Evolutionary conservation across 768 basidiomycete species (phyloP), one percentile per base, ranked within the genome.

Genomic region (Tricholoma furcatifolium): DNA sequence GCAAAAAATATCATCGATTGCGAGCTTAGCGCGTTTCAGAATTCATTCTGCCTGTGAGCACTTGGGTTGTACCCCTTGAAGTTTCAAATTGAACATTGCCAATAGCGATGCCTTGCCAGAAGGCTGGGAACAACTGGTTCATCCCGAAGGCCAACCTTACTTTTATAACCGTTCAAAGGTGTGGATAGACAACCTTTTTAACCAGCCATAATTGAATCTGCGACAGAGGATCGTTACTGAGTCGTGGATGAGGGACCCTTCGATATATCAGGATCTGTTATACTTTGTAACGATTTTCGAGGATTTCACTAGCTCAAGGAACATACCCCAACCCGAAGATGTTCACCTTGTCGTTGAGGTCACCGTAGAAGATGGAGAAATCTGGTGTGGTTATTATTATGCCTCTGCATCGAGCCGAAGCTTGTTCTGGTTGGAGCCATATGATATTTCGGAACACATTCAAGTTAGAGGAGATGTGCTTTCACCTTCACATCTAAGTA

Each of bases 111-210:
- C 23, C 21, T 11, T 55, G 6, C 54, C 54, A 23, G 15, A 3
- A 4, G 54, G 54, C 3, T 55, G 54, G 54, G 39, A 50, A 14
- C 49, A 50, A 24, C 20, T 51, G 11, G 47, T 40, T 14, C 54
- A 55, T 15, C 31, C 45, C 2, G 53, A 44, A 51, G 56, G 56
- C n/a, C 51, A 53, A 24, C 56, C 56, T 14, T 57, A 54, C 34
- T 57, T 57, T 40, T 57, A 57, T 9, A 52, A 57, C 35, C 20
- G 1, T 4, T 17, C 10, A 14, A 47, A 56, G 38, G 54, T 47
- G 11, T n/a, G 36, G 14, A 17, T 3, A n/a, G n/a, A 1, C 6
- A n/a, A 20, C 15, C 32, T 2, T 6, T 9, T 27, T 8, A 24
- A 34, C 40, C 15, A 0, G n/a, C 14, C 11, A 6, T 32, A 15